Base-by-base conservation (phyloP, 2,329 filamentous ascomycete genomes). In the Stagonosporopsis chrysanthemi region DNA sequence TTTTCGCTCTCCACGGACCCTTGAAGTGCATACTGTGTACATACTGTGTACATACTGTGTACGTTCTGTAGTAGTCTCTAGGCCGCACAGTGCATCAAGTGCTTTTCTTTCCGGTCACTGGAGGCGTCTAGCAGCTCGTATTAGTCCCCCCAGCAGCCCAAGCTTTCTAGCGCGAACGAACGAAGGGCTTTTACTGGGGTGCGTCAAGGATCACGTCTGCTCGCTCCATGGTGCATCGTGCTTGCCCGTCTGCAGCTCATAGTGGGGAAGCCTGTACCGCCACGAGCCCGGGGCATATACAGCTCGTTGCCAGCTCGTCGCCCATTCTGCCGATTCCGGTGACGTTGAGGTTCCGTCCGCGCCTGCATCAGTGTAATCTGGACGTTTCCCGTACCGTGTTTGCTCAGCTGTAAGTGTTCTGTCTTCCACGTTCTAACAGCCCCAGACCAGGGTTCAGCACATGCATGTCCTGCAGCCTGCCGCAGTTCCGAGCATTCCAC, bases 371-470 rank as follows among this genome's bases (percentile, higher is more conserved):
- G 42, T 36, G 22, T 22, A 43, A 33, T 29, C 41, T 56, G 23
- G 43, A 50, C 43, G 38, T 28, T 52, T 31, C 42, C 54, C 31
- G 40, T 42, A 26, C 51, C 42, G 51, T 47, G 42, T 54, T 52
- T 53, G 45, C 38, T 56, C 52, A 42, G 35, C 45, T 61, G 66
- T 67, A 60, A 65, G 62, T 61, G 60, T 47, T 39, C 51, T 55
- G 58, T 22, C 40, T 40, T 39, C 24, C 45, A 48, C 24, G 48
- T 52, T 50, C 55, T 52, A 56, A 47, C 39, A 55, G 43, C 33
- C 57, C 52, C 55, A 54, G 31, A 52, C 50, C 65, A 68, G 64
- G 63, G 62, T 65, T 54, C 56, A 41, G 55, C 60, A 52, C 56
- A 57, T 65, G 48, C 61, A 56, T 44, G 52, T 54, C 58, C 39